Evolutionary conservation across 202 grass and related monocot species (phyloP).

Genomic region (Panicum virgatum): DNA sequence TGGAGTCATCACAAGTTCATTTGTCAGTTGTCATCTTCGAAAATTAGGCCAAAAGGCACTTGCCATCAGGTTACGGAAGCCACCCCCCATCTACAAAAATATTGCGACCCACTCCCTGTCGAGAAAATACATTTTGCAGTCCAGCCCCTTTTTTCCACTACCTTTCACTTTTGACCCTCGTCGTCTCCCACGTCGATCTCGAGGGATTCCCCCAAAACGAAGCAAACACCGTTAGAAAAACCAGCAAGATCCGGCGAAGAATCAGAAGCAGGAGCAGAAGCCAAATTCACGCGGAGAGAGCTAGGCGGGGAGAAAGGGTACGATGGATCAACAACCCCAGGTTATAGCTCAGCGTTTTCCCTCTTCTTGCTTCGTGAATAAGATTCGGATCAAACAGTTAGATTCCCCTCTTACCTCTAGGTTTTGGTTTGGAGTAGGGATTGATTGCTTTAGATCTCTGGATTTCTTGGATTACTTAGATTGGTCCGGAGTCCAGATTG

Average conservation of each 20-base stretch:
- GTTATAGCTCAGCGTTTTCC: conserved; percentile 9
- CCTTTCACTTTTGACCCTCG: not conserved
- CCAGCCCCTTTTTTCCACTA: not conserved
- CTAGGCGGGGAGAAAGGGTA: not conserved
- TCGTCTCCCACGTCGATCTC: conserved; percentile 15
- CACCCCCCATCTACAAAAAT: not conserved
- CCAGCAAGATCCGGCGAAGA: not conserved
- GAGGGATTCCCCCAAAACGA: not conserved
- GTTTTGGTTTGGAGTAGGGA: not conserved
- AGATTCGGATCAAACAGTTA: not conserved
- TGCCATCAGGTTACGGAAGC: not conserved
- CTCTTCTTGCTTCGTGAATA: not conserved
- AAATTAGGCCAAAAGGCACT: not conserved
- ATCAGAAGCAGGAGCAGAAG: not conserved
- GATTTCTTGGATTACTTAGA: not conserved
- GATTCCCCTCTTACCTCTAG: not conserved
- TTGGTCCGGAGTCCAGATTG: not conserved
- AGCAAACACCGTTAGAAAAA: not conserved
- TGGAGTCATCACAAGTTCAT: too few species aligned
- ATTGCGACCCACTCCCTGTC: not conserved
- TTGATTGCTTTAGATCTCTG: conserved; percentile 9
- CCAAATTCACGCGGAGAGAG: not conserved
- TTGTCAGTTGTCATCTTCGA: too few species aligned
- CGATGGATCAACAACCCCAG: conserved; percentile 46
- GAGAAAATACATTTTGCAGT: not conserved